Evolutionary conservation across 176 grass and related monocot genomes (phyloP), one percentile per base, ranked within the genome.

Genomic region (Phoenix roebelenii): DNA sequence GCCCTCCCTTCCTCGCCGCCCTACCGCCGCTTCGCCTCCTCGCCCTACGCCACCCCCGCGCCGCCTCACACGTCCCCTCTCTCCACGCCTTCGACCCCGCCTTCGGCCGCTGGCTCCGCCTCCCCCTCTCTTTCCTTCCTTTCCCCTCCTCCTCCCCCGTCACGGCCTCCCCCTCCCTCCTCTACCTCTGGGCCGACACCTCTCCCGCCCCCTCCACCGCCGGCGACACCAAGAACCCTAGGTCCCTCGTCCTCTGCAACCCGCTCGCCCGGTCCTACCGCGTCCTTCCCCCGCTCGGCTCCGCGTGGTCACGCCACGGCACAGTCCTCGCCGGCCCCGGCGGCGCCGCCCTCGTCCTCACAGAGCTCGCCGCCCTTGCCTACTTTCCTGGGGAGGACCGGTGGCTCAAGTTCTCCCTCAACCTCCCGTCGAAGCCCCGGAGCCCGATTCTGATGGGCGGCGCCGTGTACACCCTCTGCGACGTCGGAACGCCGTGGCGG

Each of bases 251-350:
- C 18, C 88, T 86, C 19, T 99, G 94, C 94, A 98, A 98, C 76
- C 94, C 94, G 14, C 69, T 98, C 51, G 74, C 84, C 4, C 81
- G 79, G 22, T 85, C 79, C 15, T 81, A 85, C 76, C 79, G 85
- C 54, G 77, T 93, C 16, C 64, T 98, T 18, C 94, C 94, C 1
- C 88, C 79, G 7, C 94, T 98, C 26, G 94, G 94, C 55, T 98
- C 94, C 55, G 94, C 94, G 18, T 98, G 94, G 94, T 83, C 94
- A 9, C 94, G 94, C 63, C 94, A 98, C 64, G 94, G 94, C 52
- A 98, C 94, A 22, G 88, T 98, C 55, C 87, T 98, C 22, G 94
- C 94, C 3, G 88, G 94, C 4, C 85, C 84, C 1, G 60, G 28
- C 23, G 94, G 94, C 50, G 18, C 71, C 1, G 87, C 80, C 2